Evolutionary conservation across 805 yeast genomes (phyloP).

Genomic region (Teunomyces barrocoloradensis): DNA sequence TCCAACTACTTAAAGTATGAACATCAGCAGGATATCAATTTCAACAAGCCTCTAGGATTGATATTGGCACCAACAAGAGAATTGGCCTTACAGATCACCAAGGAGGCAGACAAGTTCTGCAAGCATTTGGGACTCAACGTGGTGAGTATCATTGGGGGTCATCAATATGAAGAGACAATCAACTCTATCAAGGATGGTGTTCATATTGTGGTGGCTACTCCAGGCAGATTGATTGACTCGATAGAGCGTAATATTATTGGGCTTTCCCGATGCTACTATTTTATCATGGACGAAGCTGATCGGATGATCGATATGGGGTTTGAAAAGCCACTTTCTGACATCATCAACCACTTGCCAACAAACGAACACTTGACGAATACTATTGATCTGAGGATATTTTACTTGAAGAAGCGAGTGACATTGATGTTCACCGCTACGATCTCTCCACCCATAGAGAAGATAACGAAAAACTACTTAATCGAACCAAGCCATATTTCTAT

Average conservation of each 20-base stretch:
- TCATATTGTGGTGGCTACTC: slow-evolving; percentile 87
- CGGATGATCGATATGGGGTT: slow-evolving; percentile 95
- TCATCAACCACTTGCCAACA: slow-evolving; percentile 55
- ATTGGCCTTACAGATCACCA: slow-evolving; percentile 81
- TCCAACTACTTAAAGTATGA: slow-evolving; percentile 32
- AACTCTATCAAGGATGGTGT: slow-evolving; percentile 59
- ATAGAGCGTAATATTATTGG: slow-evolving; percentile 64
- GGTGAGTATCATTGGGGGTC: slow-evolving; percentile 86
- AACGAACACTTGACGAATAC: slow-evolving; percentile 20
- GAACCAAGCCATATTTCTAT: slow-evolving; percentile 64
- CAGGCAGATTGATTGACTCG: slow-evolving; percentile 86
- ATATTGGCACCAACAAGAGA: slow-evolving; percentile 93
- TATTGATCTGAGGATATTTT: slow-evolving; percentile 38
- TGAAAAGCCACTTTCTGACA: slow-evolving; percentile 69
- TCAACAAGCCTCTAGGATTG: slow-evolving; percentile 70
- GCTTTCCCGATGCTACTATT: slow-evolving; percentile 57
- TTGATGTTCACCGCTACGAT: slow-evolving; percentile 96
- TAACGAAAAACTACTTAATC: slow-evolving; percentile 60
- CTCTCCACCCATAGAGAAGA: slow-evolving; percentile 66
- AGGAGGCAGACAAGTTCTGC: slow-evolving; percentile 58
- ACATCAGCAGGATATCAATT: slow-evolving; percentile 45
- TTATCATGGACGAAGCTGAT: slow-evolving; percentile 93
- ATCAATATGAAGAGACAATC: slow-evolving; percentile 71
- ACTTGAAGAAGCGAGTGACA: slow-evolving; percentile 49
- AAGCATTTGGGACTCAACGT: slow-evolving; percentile 39